Conservation (phyloP, 2,329 filamentous ascomycete genomes). For the Trichoderma lentiforme region DNA sequence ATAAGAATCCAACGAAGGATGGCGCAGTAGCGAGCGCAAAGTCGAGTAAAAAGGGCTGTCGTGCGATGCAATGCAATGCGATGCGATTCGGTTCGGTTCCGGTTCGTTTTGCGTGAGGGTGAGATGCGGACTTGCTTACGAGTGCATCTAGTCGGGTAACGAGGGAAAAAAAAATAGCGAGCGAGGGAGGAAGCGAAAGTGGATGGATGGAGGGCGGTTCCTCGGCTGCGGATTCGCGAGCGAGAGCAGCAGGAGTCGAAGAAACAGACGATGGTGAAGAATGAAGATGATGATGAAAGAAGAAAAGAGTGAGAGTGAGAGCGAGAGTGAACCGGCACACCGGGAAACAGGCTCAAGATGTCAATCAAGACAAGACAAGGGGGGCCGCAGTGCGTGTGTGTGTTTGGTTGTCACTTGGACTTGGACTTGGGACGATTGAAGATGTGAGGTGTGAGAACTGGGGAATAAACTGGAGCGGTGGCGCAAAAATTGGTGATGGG, state of each 20-base stretch:
- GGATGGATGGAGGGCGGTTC: not conserved
- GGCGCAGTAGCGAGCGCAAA: not conserved
- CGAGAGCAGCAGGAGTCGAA: not conserved
- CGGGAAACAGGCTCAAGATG: not conserved
- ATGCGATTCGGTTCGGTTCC: not conserved
- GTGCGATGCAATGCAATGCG: not conserved
- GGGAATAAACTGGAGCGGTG: slow-evolving; percentile 14
- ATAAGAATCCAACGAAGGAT: not conserved
- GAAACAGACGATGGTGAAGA: not conserved
- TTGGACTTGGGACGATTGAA: not conserved
- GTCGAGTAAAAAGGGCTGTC: not conserved
- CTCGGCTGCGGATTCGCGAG: not conserved
- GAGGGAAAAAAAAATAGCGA: not conserved
- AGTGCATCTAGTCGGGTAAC: not conserved
- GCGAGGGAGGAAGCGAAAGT: slow-evolving; percentile 4
- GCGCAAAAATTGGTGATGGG: slow-evolving; percentile 10
- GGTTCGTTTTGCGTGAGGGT: not conserved
- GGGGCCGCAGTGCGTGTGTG: not conserved
- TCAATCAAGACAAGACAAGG: not conserved
- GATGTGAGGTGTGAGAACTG: not conserved
- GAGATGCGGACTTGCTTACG: not conserved
- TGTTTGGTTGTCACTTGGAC: not conserved
- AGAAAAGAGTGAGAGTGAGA: not conserved
- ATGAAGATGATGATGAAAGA: not conserved
- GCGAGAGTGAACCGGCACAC: not conserved